phyloP scores from a whole-genome alignment of 2,329 filamentous ascomycete genomes.

The Stagonosporopsis tanaceti region DNA sequence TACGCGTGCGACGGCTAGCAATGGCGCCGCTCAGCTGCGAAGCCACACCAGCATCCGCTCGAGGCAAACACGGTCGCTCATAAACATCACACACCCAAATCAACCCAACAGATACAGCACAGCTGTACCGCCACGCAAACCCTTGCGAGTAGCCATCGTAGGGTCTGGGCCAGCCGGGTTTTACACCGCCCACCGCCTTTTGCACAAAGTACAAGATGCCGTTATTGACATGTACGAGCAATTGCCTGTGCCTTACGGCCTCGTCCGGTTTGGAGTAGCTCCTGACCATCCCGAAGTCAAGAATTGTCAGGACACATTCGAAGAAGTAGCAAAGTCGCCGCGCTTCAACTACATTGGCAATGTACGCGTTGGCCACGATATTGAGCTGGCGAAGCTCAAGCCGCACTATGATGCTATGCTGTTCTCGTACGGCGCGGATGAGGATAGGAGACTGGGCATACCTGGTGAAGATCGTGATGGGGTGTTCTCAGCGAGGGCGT shows the following conservation, averaged over 20 bases:
- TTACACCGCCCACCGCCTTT: slow-evolving; percentile 87
- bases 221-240: slow-evolving; percentile 96
- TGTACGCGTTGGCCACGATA: slow-evolving; percentile 73
- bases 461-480: slow-evolving; percentile 80
- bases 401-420: slow-evolving; percentile 91
- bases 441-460: slow-evolving; percentile 80
- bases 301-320: slow-evolving; percentile 96
- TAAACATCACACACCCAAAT: slow-evolving; percentile 6
- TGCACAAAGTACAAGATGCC: slow-evolving; percentile 75
- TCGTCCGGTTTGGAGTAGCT: slow-evolving; percentile 95
- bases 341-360: slow-evolving; percentile 94
- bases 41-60: slow-evolving; percentile 11
- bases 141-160: slow-evolving; percentile 83
- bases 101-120: slow-evolving; percentile 38
- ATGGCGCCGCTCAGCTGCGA: slow-evolving; percentile 13
- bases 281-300: slow-evolving; percentile 99
- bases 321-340: slow-evolving; percentile 81
- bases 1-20: background rate
- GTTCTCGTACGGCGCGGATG: slow-evolving; percentile 90
- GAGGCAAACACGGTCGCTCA: slow-evolving; percentile 15
- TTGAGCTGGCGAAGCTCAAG: slow-evolving; percentile 74
- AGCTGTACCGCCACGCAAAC: slow-evolving; percentile 43
- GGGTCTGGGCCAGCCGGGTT: slow-evolving; percentile 96
- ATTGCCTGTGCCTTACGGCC: slow-evolving; percentile 88
- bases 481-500: slow-evolving; percentile 87